A percentile compares a stretch with the other conserved stretches of the same genome.
These are phyloP conservation scores for Amphicarpaea edgeworthii DNA, from an alignment of 306 rosid species.

Conservation along the genomic window DNA sequence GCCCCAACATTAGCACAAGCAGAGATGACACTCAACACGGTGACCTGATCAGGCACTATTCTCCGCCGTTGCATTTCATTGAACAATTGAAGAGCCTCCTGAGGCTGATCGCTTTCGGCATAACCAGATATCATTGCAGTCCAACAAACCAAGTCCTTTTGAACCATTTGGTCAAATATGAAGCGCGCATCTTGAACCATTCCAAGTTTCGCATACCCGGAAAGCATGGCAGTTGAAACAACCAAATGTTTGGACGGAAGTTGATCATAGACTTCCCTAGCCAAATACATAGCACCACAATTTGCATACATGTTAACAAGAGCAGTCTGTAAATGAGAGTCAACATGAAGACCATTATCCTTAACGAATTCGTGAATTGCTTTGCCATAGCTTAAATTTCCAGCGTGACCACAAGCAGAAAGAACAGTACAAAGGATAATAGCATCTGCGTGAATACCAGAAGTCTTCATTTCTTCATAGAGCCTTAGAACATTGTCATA, in stretches of 20 bases:
- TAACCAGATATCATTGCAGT: conserved; percentile 86
- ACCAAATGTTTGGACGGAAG: conserved; percentile 59
- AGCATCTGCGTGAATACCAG: conserved; percentile 63
- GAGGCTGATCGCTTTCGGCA: conserved; percentile 77
- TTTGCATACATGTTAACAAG: conserved; percentile 75
- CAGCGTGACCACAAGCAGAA: conserved; percentile 69
- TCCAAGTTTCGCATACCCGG: conserved; percentile 72
- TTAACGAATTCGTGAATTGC: conserved; percentile 47
- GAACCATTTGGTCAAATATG: conserved; percentile 69
- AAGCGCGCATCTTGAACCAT: conserved; percentile 62
- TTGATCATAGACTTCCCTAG: conserved; percentile 60
- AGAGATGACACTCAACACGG: conserved; percentile 80
- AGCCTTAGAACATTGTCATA: conserved; percentile 65
- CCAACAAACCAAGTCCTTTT: conserved; percentile 83
- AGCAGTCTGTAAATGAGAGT: conserved; percentile 64
- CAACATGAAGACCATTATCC: conserved; percentile 34
- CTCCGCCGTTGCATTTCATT: conserved; percentile 60
- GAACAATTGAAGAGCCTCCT: conserved; percentile 73
- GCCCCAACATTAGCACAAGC: conserved; percentile 72
- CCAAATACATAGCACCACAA: conserved; percentile 77
- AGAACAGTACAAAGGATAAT: conserved; percentile 69
- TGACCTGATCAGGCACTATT: conserved; percentile 69
- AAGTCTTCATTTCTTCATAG: conserved; percentile 75
- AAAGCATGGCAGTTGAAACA: conserved; percentile 80
- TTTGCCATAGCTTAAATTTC: conserved; percentile 53